A percentile compares a stretch with the other conserved stretches of the same genome.
phyloP scores from a whole-genome alignment of 768 basidiomycete species.

The Russula brevipes region DNA sequence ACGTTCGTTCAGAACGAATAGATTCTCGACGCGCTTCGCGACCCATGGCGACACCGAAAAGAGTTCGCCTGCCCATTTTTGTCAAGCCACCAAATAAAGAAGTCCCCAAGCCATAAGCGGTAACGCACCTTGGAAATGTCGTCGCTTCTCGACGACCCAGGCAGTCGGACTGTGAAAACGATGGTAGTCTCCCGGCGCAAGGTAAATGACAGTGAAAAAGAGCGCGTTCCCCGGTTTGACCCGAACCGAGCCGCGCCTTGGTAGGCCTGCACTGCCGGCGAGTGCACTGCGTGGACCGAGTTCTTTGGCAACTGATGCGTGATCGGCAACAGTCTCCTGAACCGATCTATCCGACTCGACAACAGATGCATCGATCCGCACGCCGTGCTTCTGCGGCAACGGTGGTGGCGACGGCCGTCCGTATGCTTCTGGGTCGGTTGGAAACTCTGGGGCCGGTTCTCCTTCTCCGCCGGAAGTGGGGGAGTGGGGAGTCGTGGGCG shows the following conservation, averaged over 20 bases:
- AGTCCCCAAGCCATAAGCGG: neutral
- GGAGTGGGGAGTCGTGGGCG: constrained; percentile 36
- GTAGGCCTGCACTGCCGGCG: constrained; percentile 39
- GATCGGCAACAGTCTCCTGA: constrained; percentile 57
- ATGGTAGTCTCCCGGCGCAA: constrained; percentile 98
- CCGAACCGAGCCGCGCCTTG: constrained; percentile 30
- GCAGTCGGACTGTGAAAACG: constrained; percentile 93
- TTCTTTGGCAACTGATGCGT: constrained; percentile 64
- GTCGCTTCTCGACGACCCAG: constrained; percentile 94
- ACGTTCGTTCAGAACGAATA: constrained; percentile 98
- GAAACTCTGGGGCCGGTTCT: constrained; percentile 22
- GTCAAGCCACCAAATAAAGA: neutral
- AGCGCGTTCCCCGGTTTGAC: constrained; percentile 75
- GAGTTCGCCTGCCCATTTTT: constrained; percentile 61
- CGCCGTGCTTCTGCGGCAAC: constrained; percentile 50
- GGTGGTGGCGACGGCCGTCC: constrained; percentile 30
- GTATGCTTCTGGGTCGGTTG: constrained; percentile 20
- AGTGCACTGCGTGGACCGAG: constrained; percentile 53
- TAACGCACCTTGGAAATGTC: constrained; percentile 83
- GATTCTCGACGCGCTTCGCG: constrained; percentile 82
- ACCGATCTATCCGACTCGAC: constrained; percentile 47
- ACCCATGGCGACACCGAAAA: constrained; percentile 97
- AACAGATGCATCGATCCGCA: constrained; percentile 72
- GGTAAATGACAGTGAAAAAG: constrained; percentile 93
- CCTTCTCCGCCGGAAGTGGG: constrained; percentile 28